Percentiles rank a stretch among this genome's conserved stretches.
phyloP scores from a whole-genome alignment of 2,329 filamentous ascomycete genomes.

The Spiromastix sp. region DNA sequence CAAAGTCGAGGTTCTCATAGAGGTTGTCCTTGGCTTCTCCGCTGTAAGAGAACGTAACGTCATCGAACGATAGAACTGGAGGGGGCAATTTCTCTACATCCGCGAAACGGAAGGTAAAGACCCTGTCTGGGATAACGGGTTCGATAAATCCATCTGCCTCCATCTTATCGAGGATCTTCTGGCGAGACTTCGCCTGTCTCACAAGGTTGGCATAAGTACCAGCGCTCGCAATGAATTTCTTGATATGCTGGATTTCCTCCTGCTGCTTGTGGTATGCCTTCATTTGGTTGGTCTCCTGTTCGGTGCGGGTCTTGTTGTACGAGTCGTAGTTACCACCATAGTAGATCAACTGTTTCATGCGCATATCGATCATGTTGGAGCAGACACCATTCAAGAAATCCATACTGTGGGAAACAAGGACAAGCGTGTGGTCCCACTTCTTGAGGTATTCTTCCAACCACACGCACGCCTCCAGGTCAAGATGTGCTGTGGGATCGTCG shows the following conservation, averaged over 20 bases:
- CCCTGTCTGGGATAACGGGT: conserved; percentile 69
- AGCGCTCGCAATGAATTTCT: conserved; percentile 99
- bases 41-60: conserved; percentile 97
- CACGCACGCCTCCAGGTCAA: conserved; percentile 98
- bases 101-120: conserved; percentile 97
- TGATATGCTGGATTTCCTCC: conserved; percentile 98
- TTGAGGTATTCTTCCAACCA: conserved; percentile 99
- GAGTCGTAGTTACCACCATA: conserved; percentile 99
- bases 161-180: conserved; percentile 99
- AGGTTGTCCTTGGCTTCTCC: conserved; percentile 81
- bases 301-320: conserved; percentile 84
- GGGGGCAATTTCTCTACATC: conserved; percentile 99
- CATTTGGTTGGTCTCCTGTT: conserved; percentile 96
- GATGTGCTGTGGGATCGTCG: conserved; percentile 96
- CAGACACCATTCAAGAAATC: conserved; percentile 99
- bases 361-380: conserved; percentile 98
- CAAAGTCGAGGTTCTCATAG: conserved; percentile 92
- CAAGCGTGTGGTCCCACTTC: conserved; percentile 97
- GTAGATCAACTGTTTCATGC: conserved; percentile 77
- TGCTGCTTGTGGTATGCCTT: conserved; percentile 99
- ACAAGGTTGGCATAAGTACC: conserved; percentile 99
- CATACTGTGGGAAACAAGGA: conserved; percentile 94
- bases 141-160: conserved; percentile 98
- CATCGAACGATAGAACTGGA: conserved; percentile 88
- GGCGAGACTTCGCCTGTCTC: conserved; percentile 93